Percentiles rank a stretch among this genome's conserved stretches.
Evolutionary conservation across 495 filamentous ascomycete species (phyloP).

Genomic region (Neurospora sp.): DNA sequence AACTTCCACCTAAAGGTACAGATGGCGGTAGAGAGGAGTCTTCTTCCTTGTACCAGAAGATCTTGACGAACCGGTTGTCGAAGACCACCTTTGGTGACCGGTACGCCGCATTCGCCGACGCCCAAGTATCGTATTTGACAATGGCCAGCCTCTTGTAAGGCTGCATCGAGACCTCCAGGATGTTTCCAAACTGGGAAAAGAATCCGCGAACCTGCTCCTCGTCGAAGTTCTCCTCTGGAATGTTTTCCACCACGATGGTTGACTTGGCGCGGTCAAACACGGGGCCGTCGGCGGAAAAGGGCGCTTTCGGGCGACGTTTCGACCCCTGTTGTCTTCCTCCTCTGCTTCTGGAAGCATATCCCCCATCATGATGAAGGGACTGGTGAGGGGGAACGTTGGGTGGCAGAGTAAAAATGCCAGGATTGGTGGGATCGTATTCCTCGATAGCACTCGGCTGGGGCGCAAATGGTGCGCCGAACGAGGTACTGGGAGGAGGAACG

Average conservation of each 20-base stretch:
- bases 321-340: slow-evolving; percentile 13
- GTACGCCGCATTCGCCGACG: slow-evolving; percentile 70
- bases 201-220: slow-evolving; percentile 67
- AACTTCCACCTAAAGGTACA: slow-evolving; percentile 6
- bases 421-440: slow-evolving; percentile 80
- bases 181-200: slow-evolving; percentile 76
- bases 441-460: slow-evolving; percentile 25
- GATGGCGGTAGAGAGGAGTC: slow-evolving; percentile 13
- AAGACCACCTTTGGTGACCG: slow-evolving; percentile 91
- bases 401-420: slow-evolving; percentile 3
- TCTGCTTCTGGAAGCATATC: slow-evolving; percentile 2
- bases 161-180: slow-evolving; percentile 64
- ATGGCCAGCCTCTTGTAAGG: slow-evolving; percentile 68
- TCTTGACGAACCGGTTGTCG: slow-evolving; percentile 95
- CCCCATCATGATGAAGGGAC: background rate
- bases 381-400: slow-evolving; percentile 1
- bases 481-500: background rate
- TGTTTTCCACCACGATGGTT: slow-evolving; percentile 84
- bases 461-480: background rate
- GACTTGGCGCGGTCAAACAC: slow-evolving; percentile 64
- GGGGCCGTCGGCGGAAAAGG: slow-evolving; percentile 68
- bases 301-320: slow-evolving; percentile 33
- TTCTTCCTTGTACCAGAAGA: slow-evolving; percentile 82
- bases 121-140: slow-evolving; percentile 67
- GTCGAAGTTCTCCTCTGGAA: slow-evolving; percentile 75